Evolutionary conservation across 495 filamentous ascomycete genomes (phyloP).

Genomic region (Penicillium cinerascens): DNA sequence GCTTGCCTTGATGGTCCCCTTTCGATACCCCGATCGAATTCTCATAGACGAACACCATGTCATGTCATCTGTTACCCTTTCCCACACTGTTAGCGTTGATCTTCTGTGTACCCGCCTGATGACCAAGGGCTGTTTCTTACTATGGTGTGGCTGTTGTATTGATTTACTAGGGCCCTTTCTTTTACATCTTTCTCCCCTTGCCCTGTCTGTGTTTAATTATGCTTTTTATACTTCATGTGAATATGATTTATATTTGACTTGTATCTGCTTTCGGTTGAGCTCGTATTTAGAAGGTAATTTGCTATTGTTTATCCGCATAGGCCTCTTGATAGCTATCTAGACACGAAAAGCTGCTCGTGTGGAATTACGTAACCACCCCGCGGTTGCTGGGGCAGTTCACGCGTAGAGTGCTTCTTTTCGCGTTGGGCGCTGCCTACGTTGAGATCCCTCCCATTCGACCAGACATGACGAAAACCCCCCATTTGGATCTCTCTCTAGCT

Average conservation of each 20-base stretch:
- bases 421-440: conserved; percentile 18
- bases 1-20: conserved; percentile 2
- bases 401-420: conserved; percentile 39
- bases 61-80: conserved; percentile 1
- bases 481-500: neutral
- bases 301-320: neutral
- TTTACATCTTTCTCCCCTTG: neutral
- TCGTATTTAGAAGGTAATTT: conserved; percentile 2
- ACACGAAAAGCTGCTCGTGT: too few relatives aligned
- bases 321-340: too few relatives aligned
- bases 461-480: conserved; percentile 30
- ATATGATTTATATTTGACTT: conserved; percentile 15
- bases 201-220: conserved; percentile 8
- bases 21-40: conserved; percentile 24
- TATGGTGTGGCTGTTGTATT: neutral
- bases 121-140: neutral
- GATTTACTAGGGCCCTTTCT: neutral
- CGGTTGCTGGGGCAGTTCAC: conserved; percentile 28
- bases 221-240: conserved; percentile 15
- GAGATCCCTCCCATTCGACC: neutral
- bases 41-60: conserved; percentile 23
- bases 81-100: neutral
- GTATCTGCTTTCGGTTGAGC: conserved; percentile 5
- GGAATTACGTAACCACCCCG: conserved; percentile 15
- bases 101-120: neutral